These are phyloP conservation scores for Cyamopsis tetragonoloba DNA, from an alignment of 306 rosid species.

Conservation along the genomic window DNA sequence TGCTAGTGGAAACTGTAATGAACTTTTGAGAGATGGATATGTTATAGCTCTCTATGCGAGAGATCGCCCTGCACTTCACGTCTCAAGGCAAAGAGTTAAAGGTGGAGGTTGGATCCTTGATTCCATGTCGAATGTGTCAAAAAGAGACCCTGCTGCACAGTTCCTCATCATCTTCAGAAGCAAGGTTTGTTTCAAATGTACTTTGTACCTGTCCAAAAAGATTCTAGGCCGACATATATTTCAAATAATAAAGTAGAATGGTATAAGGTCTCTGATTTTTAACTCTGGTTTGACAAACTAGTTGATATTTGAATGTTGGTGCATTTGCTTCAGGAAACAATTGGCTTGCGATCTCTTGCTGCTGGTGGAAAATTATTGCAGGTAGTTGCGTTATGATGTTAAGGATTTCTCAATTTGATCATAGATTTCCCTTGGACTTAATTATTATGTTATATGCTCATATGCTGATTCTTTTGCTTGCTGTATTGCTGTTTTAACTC, in stretches of 20 bases:
- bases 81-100: constrained; percentile 86
- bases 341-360: constrained; percentile 93
- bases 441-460: background rate
- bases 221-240: background rate
- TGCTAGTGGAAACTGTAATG: constrained; percentile 67
- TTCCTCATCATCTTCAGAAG: constrained; percentile 74
- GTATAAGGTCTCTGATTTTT: constrained; percentile 1
- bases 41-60: constrained; percentile 76
- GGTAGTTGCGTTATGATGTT: constrained; percentile 42
- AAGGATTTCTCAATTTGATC: constrained; percentile 6
- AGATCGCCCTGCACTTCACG: constrained; percentile 64
- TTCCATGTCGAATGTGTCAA: constrained; percentile 70
- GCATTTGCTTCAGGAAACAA: constrained; percentile 64
- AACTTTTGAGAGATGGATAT: constrained; percentile 79
- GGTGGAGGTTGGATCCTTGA: constrained; percentile 98
- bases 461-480: background rate
- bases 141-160: constrained; percentile 97
- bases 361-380: constrained; percentile 97
- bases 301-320: constrained; percentile 30
- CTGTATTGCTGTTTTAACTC: constrained; percentile 15
- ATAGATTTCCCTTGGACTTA: background rate
- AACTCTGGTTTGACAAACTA: constrained; percentile 16
- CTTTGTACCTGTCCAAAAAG: constrained; percentile 5
- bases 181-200: constrained; percentile 58
- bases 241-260: constrained; percentile 20